Percentiles rank a stretch among this genome's conserved stretches.
Conservation (phyloP, 768 basidiomycete species). For the Rhodosporidiobolus sp. region DNA sequence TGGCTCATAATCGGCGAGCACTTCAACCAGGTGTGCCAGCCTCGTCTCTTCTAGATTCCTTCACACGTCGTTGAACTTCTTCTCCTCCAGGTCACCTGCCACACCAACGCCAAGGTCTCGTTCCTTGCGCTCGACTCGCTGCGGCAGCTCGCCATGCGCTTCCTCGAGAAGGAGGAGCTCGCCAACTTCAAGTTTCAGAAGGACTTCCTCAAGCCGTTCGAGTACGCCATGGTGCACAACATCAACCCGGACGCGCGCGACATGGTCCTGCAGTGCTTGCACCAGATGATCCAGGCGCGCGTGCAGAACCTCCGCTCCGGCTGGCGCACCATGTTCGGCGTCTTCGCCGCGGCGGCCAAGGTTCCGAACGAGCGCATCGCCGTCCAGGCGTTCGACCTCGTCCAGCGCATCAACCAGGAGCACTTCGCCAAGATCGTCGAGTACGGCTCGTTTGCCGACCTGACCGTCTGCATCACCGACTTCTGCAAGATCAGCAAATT, state of each 20-base stretch:
- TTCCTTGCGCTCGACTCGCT: slow-evolving; percentile 96
- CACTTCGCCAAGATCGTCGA: slow-evolving; percentile 88
- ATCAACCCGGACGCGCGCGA: slow-evolving; percentile 92
- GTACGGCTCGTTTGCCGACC: slow-evolving; percentile 89
- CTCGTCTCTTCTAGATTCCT: too few species aligned
- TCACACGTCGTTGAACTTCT: not conserved
- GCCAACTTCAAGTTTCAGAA: slow-evolving; percentile 99
- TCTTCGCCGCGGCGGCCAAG: slow-evolving; percentile 93
- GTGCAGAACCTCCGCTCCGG: slow-evolving; percentile 94
- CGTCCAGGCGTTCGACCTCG: slow-evolving; percentile 91
- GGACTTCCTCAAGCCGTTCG: slow-evolving; percentile 96
- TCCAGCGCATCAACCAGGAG: slow-evolving; percentile 81
- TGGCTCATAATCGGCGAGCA: slow-evolving; percentile 98
- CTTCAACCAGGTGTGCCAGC: slow-evolving; percentile 76
- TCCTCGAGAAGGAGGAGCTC: slow-evolving; percentile 96
- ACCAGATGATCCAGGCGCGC: slow-evolving; percentile 96
- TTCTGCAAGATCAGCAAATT: slow-evolving; percentile 99
- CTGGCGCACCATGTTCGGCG: slow-evolving; percentile 99
- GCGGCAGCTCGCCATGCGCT: slow-evolving; percentile 94
- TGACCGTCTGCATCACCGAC: slow-evolving; percentile 95
- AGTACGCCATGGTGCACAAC: slow-evolving; percentile 96
- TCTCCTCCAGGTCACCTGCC: slow-evolving; percentile 82
- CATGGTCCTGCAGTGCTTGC: slow-evolving; percentile 95
- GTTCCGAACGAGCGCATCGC: slow-evolving; percentile 75
- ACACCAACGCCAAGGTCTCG: slow-evolving; percentile 92